phyloP scores from a whole-genome alignment of 192 early-diverging fungal genomes.

The Cladochytrium replicatum region DNA sequence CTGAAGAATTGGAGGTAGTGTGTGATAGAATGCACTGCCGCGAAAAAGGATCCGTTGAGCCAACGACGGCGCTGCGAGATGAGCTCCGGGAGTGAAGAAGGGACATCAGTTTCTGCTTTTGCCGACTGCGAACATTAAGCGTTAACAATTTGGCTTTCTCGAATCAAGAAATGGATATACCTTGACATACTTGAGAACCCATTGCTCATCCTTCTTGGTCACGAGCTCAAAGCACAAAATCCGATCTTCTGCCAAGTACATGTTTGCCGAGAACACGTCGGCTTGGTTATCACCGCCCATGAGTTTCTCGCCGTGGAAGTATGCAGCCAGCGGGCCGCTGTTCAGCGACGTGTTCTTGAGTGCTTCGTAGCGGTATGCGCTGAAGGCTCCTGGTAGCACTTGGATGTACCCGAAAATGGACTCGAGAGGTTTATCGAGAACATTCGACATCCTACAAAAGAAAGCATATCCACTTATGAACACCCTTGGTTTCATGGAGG shows the following conservation, averaged over 20 bases:
- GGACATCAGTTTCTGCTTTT: slow-evolving; percentile 69
- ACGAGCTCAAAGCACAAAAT: slow-evolving; percentile 74
- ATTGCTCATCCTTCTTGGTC: slow-evolving; percentile 54
- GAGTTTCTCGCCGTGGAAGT: slow-evolving; percentile 65
- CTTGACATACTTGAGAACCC: slow-evolving; percentile 62
- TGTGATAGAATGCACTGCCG: slow-evolving; percentile 57
- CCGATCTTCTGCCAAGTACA: slow-evolving; percentile 66
- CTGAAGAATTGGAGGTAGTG: slow-evolving; percentile 55
- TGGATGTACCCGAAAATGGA: slow-evolving; percentile 93
- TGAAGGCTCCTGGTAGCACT: slow-evolving; percentile 81
- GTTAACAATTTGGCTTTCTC: neutral
- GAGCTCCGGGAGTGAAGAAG: slow-evolving; percentile 58
- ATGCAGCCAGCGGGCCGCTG: slow-evolving; percentile 56
- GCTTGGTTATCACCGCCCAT: slow-evolving; percentile 34
- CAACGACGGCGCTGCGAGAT: slow-evolving; percentile 71
- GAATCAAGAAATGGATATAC: slow-evolving; percentile 14
- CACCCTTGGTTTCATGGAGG: too few species aligned
- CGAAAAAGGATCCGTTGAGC: slow-evolving; percentile 80
- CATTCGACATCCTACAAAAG: slow-evolving; percentile 59
- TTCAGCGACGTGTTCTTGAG: slow-evolving; percentile 34
- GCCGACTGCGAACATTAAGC: too few species aligned
- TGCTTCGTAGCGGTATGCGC: slow-evolving; percentile 66
- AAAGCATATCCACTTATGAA: neutral
- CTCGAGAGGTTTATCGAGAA: slow-evolving; percentile 77
- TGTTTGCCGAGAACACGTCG: slow-evolving; percentile 53